These are phyloP conservation scores for Zygoascus sp. DNA, from an alignment of 1,139 yeast species.

Conservation along the genomic window DNA sequence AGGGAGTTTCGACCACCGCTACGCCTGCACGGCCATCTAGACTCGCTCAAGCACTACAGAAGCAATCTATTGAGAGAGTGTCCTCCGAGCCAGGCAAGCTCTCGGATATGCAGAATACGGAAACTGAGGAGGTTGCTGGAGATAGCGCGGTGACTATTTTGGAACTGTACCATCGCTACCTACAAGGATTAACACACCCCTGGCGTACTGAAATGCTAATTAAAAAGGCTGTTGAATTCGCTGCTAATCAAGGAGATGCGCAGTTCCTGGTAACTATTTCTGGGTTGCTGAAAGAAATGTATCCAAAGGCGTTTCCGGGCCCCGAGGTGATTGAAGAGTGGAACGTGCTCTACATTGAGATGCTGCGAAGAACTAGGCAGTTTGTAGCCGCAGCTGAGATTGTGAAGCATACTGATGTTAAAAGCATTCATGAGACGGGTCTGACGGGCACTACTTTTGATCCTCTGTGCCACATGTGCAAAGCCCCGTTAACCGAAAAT, in stretches of 20 bases:
- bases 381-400: constrained; percentile 59
- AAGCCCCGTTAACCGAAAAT: constrained; percentile 61
- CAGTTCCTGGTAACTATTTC: constrained; percentile 58
- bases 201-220: constrained; percentile 46
- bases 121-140: not conserved
- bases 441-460: constrained; percentile 55
- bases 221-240: constrained; percentile 48
- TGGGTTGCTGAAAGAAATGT: constrained; percentile 49
- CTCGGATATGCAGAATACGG: not conserved
- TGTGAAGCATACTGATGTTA: constrained; percentile 43
- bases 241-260: constrained; percentile 60
- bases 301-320: constrained; percentile 30
- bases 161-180: constrained; percentile 14
- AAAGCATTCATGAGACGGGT: constrained; percentile 44
- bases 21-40: not conserved
- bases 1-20: not conserved
- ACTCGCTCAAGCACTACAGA: not conserved
- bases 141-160: not conserved
- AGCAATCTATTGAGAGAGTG: not conserved
- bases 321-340: constrained; percentile 35
- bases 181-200: constrained; percentile 41
- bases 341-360: constrained; percentile 54
- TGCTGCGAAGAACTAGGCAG: constrained; percentile 48
- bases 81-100: not conserved
- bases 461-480: constrained; percentile 66